Base-by-base conservation (phyloP, 306 rosid species). In the Casuarina cunninghamiana region DNA sequence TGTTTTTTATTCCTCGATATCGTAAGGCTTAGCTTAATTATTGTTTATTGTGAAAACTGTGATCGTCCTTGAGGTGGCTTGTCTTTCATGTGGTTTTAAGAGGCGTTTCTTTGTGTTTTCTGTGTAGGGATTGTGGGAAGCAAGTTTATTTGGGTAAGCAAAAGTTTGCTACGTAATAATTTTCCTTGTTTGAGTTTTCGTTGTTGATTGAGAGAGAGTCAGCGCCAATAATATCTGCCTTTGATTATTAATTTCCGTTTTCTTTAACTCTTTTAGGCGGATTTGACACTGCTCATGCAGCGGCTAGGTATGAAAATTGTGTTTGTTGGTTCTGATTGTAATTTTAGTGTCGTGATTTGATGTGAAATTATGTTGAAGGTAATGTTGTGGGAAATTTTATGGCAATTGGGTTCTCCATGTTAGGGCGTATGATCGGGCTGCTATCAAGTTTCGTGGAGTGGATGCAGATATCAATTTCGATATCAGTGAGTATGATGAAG, bases 361-460 rank as follows among this genome's bases (percentile, higher is more conserved):
- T 79, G 6, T 62, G 26, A 11, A 3, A 19, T 11, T 66, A 10
- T 75, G 4, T 79, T 67, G 41, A 53, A 51, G 19, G 2, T 71
- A 67, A 9, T 39, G 73, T 74, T 42, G 5, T 70, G 19, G 19
- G 12, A 41, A 6, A 61, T 76, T 53, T 19, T 38, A 75, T 12
- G 46, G 65, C 46, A 46, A 53, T 60, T 79, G 54, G 71, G 63
- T 57, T 43, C 63, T 80, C 53, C 19, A 72, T 79, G 15, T 74
- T 73, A 94, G 98, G 84, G 93, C 98, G 1, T 94, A 94, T 79
- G 98, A 94, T 88, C 93, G 97, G 82, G 98, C 98, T 76, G 98
- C 98, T 0, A 90, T 94, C 57, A 94, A 90, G 82, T 94, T 94
- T 75, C 96, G 98, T 15, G 97, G 98, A 2, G 63, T 84, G 58